phyloP scores from a whole-genome alignment of 2,329 filamentous ascomycete species.

The Dothideomycetes sp. region DNA sequence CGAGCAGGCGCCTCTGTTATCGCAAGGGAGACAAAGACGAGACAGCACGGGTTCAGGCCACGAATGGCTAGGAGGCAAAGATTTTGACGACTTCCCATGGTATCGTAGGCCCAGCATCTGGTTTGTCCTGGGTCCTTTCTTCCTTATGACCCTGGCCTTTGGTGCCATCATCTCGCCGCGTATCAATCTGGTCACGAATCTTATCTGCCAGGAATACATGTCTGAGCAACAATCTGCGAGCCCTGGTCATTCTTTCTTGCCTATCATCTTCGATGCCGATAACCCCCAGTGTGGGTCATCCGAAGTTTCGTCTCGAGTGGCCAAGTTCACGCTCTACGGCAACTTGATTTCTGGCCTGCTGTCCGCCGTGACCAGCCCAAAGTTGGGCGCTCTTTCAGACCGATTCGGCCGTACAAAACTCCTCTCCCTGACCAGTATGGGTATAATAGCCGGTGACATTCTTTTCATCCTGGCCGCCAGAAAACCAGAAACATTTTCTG shows the following conservation, averaged over 20 bases:
- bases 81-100: conserved; percentile 55
- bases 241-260: conserved; percentile 51
- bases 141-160: conserved; percentile 75
- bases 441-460: conserved; percentile 65
- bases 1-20: conserved; percentile 20
- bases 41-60: conserved; percentile 18
- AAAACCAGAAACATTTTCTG: conserved; percentile 62
- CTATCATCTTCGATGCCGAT: conserved; percentile 55
- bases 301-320: conserved; percentile 66
- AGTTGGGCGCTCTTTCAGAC: conserved; percentile 77
- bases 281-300: conserved; percentile 74
- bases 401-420: conserved; percentile 70
- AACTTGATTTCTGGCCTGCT: conserved; percentile 66
- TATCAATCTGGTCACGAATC: conserved; percentile 72
- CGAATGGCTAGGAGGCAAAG: conserved; percentile 26
- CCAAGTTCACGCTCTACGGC: conserved; percentile 68
- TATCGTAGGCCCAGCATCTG: conserved; percentile 59
- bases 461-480: conserved; percentile 70
- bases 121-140: conserved; percentile 75
- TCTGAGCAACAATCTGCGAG: conserved; percentile 53
- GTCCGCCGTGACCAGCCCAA: conserved; percentile 72
- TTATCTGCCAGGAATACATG: conserved; percentile 79
- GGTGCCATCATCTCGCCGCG: conserved; percentile 80
- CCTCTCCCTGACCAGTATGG: conserved; percentile 62
- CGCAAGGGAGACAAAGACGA: conserved; percentile 13